Evolutionary conservation across 768 basidiomycete species (phyloP), one percentile per base, ranked within the genome.

Genomic region (Hygrophoropsis aurantiaca): DNA sequence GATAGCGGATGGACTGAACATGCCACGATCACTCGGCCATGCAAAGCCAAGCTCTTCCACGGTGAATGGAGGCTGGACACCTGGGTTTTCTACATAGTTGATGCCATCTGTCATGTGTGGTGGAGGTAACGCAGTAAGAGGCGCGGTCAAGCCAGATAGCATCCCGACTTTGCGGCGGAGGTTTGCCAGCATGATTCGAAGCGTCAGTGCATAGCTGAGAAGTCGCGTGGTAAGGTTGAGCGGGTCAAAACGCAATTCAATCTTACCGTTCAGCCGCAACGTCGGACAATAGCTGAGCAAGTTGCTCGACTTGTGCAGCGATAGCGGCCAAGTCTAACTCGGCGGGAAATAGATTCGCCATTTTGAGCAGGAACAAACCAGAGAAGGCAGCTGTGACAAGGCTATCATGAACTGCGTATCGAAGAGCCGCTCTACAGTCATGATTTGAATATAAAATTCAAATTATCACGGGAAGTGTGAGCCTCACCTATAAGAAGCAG

Each of bases 231-330:
- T 7, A 37, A 26, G 40, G 10, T 11, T 8, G 18, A 23, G 42
- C 9, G 36, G 20, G 20, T 30, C 47, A 5, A 25, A 33, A 42
- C 42, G 10, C 25, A 23, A 51, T 73, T 49, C 53, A n/a, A n/a
- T n/a, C n/a, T n/a, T n/a, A 83, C 85, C 94, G 80, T 71, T 97
- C 94, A 11, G 94, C 94, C 25, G 91, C 91, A 30, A 94, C 93
- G 47, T 95, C 94, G 4, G 90, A 91, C 38, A 97, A 75, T 38
- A 97, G 70, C 56, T 93, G 89, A 0, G 91, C 87, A 30, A 97
- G 78, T 64, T 95, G 90, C 60, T 94, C 90, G 35, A 95, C 93
- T 66, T 95, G 92, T 3, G 67, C 75, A 38, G 82, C 85, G 61
- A 94, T 90, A 8, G 78, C 77, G 15, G 70, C 75, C 23, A 94